These are phyloP conservation scores for Pseudopyricularia cyperi DNA, from an alignment of 2,329 filamentous ascomycete genomes.

Conservation along the genomic window DNA sequence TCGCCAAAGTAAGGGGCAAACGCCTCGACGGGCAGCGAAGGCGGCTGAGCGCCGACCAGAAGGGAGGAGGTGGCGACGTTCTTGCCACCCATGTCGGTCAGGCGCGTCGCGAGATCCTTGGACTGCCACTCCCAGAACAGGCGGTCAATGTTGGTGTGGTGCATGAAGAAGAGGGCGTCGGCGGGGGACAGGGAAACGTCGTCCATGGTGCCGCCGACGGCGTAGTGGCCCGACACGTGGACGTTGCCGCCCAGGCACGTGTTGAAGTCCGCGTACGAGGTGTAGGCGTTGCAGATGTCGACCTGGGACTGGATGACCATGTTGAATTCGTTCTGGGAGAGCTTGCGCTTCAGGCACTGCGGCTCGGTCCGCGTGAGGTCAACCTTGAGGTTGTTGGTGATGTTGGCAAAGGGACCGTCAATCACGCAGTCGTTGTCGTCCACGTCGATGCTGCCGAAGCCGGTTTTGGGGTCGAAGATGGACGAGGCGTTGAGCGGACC, in stretches of 20 bases:
- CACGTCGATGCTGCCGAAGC: conserved; percentile 1
- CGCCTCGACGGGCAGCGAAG: background rate
- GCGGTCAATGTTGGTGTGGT: conserved; percentile 32
- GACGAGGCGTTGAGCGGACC: conserved; percentile 25
- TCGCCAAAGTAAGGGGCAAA: background rate
- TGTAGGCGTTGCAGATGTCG: conserved; percentile 18
- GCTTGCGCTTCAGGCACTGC: background rate
- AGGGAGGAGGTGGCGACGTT: conserved; percentile 6
- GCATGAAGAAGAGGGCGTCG: conserved; percentile 31
- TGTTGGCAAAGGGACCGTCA: conserved; percentile 2
- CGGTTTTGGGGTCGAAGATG: conserved; percentile 31
- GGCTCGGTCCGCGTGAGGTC: background rate
- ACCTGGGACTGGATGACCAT: conserved; percentile 18
- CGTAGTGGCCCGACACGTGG: conserved; percentile 26
- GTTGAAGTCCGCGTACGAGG: conserved; percentile 12
- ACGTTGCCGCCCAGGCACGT: conserved; percentile 16
- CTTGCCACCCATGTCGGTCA: conserved; percentile 2
- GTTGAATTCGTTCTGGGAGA: conserved; percentile 7
- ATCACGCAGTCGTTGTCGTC: background rate
- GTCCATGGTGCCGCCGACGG: conserved; percentile 30
- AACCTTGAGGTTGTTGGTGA: conserved; percentile 1
- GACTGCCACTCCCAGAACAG: conserved; percentile 35
- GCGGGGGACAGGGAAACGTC: conserved; percentile 25
- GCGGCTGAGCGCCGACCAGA: conserved; percentile 3
- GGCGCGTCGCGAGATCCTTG: background rate